Base-by-base conservation (phyloP, 495 filamentous ascomycete genomes). In the Trichoderma erinaceum region DNA sequence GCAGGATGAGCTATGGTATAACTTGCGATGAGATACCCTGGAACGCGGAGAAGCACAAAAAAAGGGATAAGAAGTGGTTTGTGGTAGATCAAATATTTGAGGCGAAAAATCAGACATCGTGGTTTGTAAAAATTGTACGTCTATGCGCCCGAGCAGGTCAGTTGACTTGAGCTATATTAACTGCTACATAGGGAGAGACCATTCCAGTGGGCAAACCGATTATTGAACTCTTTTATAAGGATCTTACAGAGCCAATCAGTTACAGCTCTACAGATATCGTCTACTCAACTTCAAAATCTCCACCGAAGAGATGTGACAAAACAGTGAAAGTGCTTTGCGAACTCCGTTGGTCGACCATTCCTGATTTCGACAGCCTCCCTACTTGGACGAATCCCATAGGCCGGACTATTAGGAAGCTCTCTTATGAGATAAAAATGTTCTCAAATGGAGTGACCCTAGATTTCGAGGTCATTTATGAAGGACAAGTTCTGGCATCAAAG, bases 61-160 rank as follows among this genome's bases (percentile, higher is more conserved):
- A 12, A n/a, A n/a, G 27, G 35, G 65, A 66, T 25, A 66, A 66
- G 16, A 12, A 44, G n/a, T 66, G 65, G 65, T 52, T 21, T 43
- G 41, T 21, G 23, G 21, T 46, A 6, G 6, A 15, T 3, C 65
- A 16, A 3, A 5, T 15, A n/a, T 66, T 4, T 15, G 12, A 18
- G n/a, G 65, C 65, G 11, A 16, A 5, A 11, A 25, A 52, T 12
- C 65, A 66, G 43, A 25, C 44, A 4, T 46, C 27, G 2, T 66
- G 65, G 65, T 66, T 66, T 35, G 10, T 66, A 4, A 5, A 0
- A 1, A 44, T 46, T 5, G 65, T 66, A 35, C 35, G 65, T 52
- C 25, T 10, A 23, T n/a, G 12, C 23, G 0, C n/a, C 7, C 6
- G 4, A 10, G 2, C 8, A 4, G 2, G 16, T n/a, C 18, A 25